phyloP scores from a whole-genome alignment of 1,139 yeast genomes.

The Oligophagozyma castellii region DNA sequence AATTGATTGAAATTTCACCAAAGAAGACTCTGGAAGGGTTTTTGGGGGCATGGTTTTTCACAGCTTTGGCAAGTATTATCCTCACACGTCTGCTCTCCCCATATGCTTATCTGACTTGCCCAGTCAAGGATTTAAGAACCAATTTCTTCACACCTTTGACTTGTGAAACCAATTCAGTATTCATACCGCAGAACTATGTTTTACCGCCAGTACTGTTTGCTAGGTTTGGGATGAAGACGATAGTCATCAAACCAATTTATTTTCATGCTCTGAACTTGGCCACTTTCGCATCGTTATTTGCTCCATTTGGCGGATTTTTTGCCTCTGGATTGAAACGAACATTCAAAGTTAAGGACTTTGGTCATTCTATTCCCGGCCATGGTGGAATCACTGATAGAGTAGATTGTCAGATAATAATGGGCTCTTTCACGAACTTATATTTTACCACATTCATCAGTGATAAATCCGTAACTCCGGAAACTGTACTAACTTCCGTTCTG shows the following conservation, averaged over 20 bases:
- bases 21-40: constrained; percentile 97
- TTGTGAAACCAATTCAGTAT: constrained; percentile 82
- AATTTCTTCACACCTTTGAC: constrained; percentile 47
- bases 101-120: constrained; percentile 74
- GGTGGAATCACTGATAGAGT: constrained; percentile 97
- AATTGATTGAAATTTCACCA: constrained; percentile 85
- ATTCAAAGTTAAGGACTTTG: constrained; percentile 88
- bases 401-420: constrained; percentile 97
- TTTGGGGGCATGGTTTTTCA: constrained; percentile 94
- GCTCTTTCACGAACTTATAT: constrained; percentile 83
- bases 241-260: constrained; percentile 72
- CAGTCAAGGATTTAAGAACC: constrained; percentile 51
- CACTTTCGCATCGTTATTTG: constrained; percentile 90
- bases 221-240: constrained; percentile 31
- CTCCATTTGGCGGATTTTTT: constrained; percentile 98
- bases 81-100: constrained; percentile 52
- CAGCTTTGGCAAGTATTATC: constrained; percentile 59
- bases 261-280: constrained; percentile 79
- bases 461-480: constrained; percentile 56
- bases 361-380: constrained; percentile 92
- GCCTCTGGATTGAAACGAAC: constrained; percentile 96
- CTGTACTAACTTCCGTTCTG: constrained; percentile 61
- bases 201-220: constrained; percentile 57
- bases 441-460: constrained; percentile 82
- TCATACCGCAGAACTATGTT: constrained; percentile 62